Percentiles rank a stretch among this genome's conserved stretches.
Conservation (phyloP, 2,329 filamentous ascomycete genomes). For the Lachnellula hyalina region DNA sequence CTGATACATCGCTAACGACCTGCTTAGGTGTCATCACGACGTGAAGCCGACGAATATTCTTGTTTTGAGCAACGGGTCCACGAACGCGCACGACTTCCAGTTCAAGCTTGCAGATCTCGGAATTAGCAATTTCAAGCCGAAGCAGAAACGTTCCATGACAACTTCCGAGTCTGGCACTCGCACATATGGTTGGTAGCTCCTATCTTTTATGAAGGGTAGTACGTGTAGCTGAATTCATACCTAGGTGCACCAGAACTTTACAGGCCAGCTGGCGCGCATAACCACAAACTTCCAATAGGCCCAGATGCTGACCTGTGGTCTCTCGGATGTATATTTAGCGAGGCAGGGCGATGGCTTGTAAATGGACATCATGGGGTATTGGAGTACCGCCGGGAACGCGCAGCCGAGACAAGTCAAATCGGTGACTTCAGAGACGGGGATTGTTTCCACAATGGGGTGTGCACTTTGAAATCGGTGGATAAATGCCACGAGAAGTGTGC, state of each 20-base stretch:
- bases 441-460: constrained; percentile 31
- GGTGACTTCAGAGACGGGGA: constrained; percentile 14
- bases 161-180: constrained; percentile 2
- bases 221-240: background rate
- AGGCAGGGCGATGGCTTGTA: constrained; percentile 26
- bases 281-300: constrained; percentile 7
- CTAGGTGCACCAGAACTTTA: constrained; percentile 32
- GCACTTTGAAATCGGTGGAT: constrained; percentile 23
- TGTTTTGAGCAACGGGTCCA: constrained; percentile 20
- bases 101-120: constrained; percentile 33
- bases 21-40: constrained; percentile 30
- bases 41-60: constrained; percentile 32
- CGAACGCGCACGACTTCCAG: constrained; percentile 19
- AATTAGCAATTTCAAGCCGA: constrained; percentile 8
- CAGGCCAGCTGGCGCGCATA: constrained; percentile 6
- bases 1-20: constrained; percentile 3
- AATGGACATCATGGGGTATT: constrained; percentile 23
- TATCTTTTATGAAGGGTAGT: background rate
- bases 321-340: constrained; percentile 31
- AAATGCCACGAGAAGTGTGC: constrained; percentile 15
- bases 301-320: constrained; percentile 32
- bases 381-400: constrained; percentile 22
- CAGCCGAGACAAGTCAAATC: constrained; percentile 14
- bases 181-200: constrained; percentile 15
- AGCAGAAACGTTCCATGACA: background rate